Conservation (phyloP, 352 stramenopile species). For the Phytophthora pseudosyringae region DNA sequence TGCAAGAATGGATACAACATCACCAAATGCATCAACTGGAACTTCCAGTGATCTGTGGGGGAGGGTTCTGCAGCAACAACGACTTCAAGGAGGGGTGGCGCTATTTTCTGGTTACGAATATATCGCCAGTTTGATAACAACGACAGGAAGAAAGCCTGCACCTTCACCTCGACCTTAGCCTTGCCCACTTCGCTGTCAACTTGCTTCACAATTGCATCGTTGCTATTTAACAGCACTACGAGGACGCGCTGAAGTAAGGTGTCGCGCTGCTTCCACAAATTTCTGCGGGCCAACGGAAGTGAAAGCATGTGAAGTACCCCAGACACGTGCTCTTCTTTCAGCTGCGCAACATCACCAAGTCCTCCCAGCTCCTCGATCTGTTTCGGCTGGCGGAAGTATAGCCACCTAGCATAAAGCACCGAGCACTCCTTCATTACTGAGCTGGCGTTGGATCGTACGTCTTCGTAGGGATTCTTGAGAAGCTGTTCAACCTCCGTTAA, state of each 20-base stretch:
- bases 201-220: constrained; percentile 54
- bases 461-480: constrained; percentile 64
- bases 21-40: constrained; percentile 79
- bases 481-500: constrained; percentile 56
- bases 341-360: constrained; percentile 25
- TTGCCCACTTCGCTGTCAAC: constrained; percentile 66
- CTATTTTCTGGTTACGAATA: constrained; percentile 28
- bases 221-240: constrained; percentile 53
- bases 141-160: constrained; percentile 62
- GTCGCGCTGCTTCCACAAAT: constrained; percentile 59
- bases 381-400: constrained; percentile 47
- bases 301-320: constrained; percentile 51
- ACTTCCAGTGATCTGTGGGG: constrained; percentile 70
- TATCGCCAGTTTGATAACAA: constrained; percentile 65
- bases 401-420: constrained; percentile 63
- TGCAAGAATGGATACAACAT: constrained; percentile 72
- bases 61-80: constrained; percentile 50
- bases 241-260: constrained; percentile 49
- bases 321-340: constrained; percentile 52
- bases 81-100: constrained; percentile 32
- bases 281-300: constrained; percentile 41
- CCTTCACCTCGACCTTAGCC: constrained; percentile 55
- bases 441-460: constrained; percentile 47
- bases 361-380: constrained; percentile 59
- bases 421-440: constrained; percentile 58